phyloP scores from a whole-genome alignment of 257 asterid species.

The Solanum habrochaites region DNA sequence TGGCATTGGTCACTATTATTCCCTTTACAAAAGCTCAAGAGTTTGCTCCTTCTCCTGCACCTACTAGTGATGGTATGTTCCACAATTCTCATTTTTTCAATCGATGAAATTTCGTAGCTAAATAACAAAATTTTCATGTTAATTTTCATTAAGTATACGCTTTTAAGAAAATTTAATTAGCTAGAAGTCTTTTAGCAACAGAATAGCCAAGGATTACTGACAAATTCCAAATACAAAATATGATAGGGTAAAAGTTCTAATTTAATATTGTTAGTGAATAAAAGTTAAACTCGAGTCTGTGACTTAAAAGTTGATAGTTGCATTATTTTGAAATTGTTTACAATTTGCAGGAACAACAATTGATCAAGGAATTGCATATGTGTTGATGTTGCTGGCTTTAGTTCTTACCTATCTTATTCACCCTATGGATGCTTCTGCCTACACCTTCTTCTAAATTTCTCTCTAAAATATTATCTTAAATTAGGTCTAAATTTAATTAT shows the following conservation, averaged over 20 bases:
- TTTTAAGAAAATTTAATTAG: not conserved
- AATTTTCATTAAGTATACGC: not conserved
- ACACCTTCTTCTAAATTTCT: not conserved
- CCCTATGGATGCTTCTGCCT: not conserved
- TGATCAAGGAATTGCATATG: not conserved
- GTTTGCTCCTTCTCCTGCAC: conserved; percentile 12
- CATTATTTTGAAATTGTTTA: not conserved
- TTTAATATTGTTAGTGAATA: not conserved
- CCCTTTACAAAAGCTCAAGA: conserved; percentile 2
- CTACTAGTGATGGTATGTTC: conserved; percentile 10
- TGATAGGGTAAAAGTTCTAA: not conserved
- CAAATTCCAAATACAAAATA: not conserved
- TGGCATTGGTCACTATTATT: not conserved
- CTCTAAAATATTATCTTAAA: not conserved
- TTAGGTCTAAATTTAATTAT: not conserved
- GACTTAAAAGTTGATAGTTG: not conserved
- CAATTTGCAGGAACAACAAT: not conserved
- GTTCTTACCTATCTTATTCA: not conserved
- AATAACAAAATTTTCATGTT: not conserved
- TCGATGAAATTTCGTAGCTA: not conserved
- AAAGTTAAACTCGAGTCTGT: not conserved
- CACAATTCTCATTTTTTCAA: not conserved
- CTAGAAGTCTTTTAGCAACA: not conserved
- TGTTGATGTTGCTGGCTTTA: not conserved
- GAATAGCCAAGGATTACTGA: not conserved